Base-by-base conservation (phyloP, 2,329 filamentous ascomycete genomes). In the Clarireedia hainanense region DNA sequence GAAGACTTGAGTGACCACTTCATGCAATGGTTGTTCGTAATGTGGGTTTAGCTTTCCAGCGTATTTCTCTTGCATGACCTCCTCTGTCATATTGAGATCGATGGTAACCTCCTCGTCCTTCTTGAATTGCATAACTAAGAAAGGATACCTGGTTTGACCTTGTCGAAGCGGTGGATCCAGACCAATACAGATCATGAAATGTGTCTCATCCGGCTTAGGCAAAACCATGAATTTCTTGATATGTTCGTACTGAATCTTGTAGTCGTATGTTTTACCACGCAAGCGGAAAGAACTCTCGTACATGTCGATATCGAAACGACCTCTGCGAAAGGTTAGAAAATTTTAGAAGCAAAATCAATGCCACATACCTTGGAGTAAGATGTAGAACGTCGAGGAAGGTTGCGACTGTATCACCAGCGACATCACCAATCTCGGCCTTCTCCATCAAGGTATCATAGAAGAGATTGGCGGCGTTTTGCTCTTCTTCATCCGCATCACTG, bases 181-280 rank as follows among this genome's bases (percentile, higher is more conserved):
- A 53, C 95, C 94, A 62, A 99, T 86, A 61, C 90, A 92, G 62
- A 99, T 89, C 76, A 99, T 87, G 63, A 88, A 91, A 70, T 99
- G 94, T 65, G 94, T 83, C 64, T 99, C 94, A 71, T 99, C 94
- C n/a, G 94, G 94, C 75, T 99, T 99, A 48, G 94, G 94, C 5
- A 99, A 83, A 30, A 97, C 82, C 85, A 99, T 96, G 71, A 97
- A 97, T 72, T 97, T 97, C 79, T 99, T 99, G 75, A 97, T 91
- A 50, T 86, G 84, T 57, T 96, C 89, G 74, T 96, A 99, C 71
- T 96, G 91, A 63, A 99, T 97, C 81, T 99, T 99, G 83, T 99
- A 99, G 76, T 99, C 95, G 77, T 99, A 99, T 24, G 94, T 99
- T 76, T 99, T 99, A 68, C 94, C 94, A 63, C 94, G 92, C 60